Base-by-base conservation (phyloP, 305 asterid species). In the Fraxinus xanthoxyloides region DNA sequence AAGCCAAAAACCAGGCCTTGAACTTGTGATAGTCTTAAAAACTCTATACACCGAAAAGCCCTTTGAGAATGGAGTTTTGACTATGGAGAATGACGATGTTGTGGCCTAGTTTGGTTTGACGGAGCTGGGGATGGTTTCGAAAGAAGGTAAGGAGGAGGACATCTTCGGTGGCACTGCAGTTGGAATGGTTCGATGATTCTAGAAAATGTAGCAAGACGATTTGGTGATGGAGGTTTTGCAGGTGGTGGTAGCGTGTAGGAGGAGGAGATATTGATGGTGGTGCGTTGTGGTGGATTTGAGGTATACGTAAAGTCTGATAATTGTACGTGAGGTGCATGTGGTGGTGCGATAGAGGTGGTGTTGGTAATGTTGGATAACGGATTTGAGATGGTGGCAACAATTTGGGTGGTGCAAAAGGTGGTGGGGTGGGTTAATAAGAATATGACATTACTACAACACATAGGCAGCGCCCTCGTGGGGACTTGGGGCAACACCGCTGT, bases 11-110 rank as follows among this genome's bases (percentile, higher is more conserved):
- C 80, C 92, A 32, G 91, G 81, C 12, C 63, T 87, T 17, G 88
- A 90, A 61, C 93, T 93, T 9, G 90, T 90, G 5, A 83, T 94
- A 17, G 86, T 91, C 10, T 80, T 94, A 80, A 94, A 73, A 78
- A 59, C 51, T 36, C 43, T 36, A 2, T 10, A 36, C 43, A 73
- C 72, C 34, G 85, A 73, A 17, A 84, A 36, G 72, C 79, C 81
- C 32, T 75, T 21, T 30, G 89, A 81, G 12, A 88, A 85, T 13
- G 88, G 81, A 1, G 13, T 75, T 70, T 48, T 51, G 48, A 82
- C 84, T 74, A 83, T 67, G 75, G 90, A 87, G 77, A 85, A 88
- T 31, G 90, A 86, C 46, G 86, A 82, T 51, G 84, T 90, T 1
- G 34, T 82, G 54, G 85, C 88, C 34, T 63, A 86, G 72, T 65